Evolutionary conservation across 225 moss, liverwort and hornwort genomes (phyloP), one percentile per base, ranked within the genome.

Genomic region (Pseudisothecium myosuroides): DNA sequence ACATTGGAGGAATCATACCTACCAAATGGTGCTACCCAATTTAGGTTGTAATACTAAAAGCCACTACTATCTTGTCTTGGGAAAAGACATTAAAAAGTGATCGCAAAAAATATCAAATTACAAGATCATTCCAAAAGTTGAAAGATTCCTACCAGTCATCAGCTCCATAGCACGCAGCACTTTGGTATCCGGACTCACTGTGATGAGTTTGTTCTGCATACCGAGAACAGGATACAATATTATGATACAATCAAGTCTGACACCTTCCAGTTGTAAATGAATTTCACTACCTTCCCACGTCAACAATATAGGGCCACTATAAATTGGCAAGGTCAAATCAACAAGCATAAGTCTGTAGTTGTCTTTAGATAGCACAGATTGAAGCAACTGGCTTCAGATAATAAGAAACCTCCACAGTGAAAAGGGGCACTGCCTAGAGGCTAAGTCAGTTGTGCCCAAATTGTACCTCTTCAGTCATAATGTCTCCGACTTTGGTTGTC

Each of bases 381-480:
- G 64, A 24, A 65, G 83, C 7, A 37, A 50, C 24, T 17, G 50
- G 16, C 37, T 83, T 63, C 49, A 49, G 36, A 82, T 22, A 10
- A 86, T 45, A 69, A 83, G 36, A 52, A 22, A 15, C 23, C 20
- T 72, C 58, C 20, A 47, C 23, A 23, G 29, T 41, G 66, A 17
- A 60, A 28, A 84, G 29, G 52, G 74, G 41, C 58, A n/a, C 62
- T 54, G 72, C 55, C 21, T 26, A 68, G 5, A 5, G n/a, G 55
- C 41, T 7, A 8, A 79, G 59, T 41, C 28, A 61, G 14, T 29
- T 10, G 7, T 37, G 71, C 41, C 77, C 9, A 60, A 69, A 49
- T 13, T 7, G 26, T 60, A 98, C 98, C 96, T 98, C 98, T 91
- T 97, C 98, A 73, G 98, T 98, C 98, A 98, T 98, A 78, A 98